A percentile compares a stretch with the other conserved stretches of the same genome.
Conservation (phyloP, 1,284 basidiomycete genomes). For the Ceratobasidium sp. region DNA sequence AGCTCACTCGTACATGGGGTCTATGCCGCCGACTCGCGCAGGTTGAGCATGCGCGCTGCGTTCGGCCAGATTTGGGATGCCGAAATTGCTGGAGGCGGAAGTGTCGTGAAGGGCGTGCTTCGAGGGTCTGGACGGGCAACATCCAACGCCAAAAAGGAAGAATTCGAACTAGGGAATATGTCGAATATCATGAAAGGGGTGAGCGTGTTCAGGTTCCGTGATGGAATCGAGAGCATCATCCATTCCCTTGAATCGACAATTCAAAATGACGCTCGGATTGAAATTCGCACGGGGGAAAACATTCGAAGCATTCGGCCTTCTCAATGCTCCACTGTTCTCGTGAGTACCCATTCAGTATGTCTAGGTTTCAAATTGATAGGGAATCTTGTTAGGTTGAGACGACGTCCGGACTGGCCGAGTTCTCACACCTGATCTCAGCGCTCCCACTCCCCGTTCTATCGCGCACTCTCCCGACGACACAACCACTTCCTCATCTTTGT, state of each 20-base stretch:
- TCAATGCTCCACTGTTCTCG: constrained; percentile 47
- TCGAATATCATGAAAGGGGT: constrained; percentile 65
- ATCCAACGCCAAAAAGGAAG: too few relatives aligned
- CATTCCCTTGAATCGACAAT: constrained; percentile 66
- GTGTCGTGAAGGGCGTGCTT: constrained; percentile 74
- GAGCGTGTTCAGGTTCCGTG: constrained; percentile 82
- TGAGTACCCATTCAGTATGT: too few relatives aligned
- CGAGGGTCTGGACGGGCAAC: too few relatives aligned
- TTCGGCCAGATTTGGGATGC: constrained; percentile 79
- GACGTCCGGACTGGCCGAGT: constrained; percentile 56
- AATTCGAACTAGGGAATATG: constrained; percentile 67
- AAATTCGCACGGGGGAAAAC: constrained; percentile 62
- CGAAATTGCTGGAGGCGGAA: constrained; percentile 73
- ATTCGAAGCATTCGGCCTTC: constrained; percentile 58
- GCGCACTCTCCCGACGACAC: constrained; percentile 60
- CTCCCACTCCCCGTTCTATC: constrained; percentile 78
- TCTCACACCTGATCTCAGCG: constrained; percentile 72
- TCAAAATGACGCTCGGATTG: constrained; percentile 65
- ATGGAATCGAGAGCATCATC: constrained; percentile 80
- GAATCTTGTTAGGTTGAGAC: constrained; percentile 60
- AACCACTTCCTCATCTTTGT: constrained; percentile 61
- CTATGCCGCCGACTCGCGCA: constrained; percentile 85
- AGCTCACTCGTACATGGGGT: constrained; percentile 93
- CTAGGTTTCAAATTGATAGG: too few relatives aligned
- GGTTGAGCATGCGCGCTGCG: constrained; percentile 78